These are phyloP conservation scores for Trichoderma guizhouense DNA, from an alignment of 2,329 filamentous ascomycete species.

Conservation along the genomic window DNA sequence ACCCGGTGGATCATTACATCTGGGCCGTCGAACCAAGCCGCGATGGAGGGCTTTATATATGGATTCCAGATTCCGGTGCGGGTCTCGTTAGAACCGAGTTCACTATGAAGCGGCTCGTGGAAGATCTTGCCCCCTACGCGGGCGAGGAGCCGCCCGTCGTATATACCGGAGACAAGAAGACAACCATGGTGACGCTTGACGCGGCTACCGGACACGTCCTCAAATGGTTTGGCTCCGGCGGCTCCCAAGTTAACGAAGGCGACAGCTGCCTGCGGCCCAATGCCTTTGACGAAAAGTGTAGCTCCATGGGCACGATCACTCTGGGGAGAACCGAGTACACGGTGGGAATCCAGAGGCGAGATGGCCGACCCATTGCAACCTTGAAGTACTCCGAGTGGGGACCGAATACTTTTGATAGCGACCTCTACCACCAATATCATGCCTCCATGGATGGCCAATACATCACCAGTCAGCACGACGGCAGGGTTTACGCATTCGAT, in stretches of 20 bases:
- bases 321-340: constrained; percentile 87
- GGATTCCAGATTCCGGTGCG: constrained; percentile 61
- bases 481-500: constrained; percentile 77
- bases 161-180: constrained; percentile 90
- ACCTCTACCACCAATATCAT: constrained; percentile 80
- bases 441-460: constrained; percentile 82
- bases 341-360: constrained; percentile 74
- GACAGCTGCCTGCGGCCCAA: constrained; percentile 73
- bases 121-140: constrained; percentile 73
- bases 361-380: constrained; percentile 76
- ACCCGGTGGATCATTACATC: constrained; percentile 76
- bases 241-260: constrained; percentile 63
- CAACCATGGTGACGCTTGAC: constrained; percentile 83
- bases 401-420: constrained; percentile 84
- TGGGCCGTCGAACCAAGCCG: constrained; percentile 94
- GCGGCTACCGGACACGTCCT: constrained; percentile 78
- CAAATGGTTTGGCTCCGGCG: constrained; percentile 77
- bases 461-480: constrained; percentile 82
- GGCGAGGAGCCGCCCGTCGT: constrained; percentile 73
- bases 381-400: constrained; percentile 94
- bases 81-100: constrained; percentile 65
- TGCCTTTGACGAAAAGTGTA: constrained; percentile 70
- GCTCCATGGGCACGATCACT: constrained; percentile 73
- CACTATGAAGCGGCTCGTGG: constrained; percentile 84
- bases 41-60: constrained; percentile 83